phyloP scores from a whole-genome alignment of 306 rosid genomes.

The Pyrus pyrifolia region DNA sequence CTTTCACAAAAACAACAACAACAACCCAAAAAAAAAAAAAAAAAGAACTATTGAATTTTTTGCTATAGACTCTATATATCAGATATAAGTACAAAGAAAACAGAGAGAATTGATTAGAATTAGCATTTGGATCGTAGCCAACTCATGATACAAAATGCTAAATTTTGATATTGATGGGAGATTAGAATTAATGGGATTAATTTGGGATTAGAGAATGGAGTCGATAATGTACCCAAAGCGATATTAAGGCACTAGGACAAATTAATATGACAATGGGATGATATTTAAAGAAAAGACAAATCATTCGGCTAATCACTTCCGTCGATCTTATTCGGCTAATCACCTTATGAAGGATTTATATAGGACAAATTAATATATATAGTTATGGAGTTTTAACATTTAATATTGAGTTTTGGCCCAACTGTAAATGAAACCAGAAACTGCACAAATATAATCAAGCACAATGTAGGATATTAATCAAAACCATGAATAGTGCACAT shows the following conservation, averaged over 20 bases:
- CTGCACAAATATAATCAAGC: too few species aligned
- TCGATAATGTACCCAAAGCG: background rate
- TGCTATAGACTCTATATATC: background rate
- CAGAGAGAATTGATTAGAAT: background rate
- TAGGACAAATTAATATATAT: too few species aligned
- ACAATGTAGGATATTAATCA: background rate
- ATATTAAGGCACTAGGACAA: background rate
- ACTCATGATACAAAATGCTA: background rate
- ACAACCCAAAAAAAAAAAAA: too few species aligned
- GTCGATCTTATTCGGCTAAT: background rate
- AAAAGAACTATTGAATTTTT: too few species aligned
- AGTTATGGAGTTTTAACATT: too few species aligned
- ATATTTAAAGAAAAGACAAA: conserved; percentile 11
- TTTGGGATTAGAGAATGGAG: background rate
- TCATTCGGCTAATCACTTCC: background rate
- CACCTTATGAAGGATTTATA: background rate
- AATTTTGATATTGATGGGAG: background rate
- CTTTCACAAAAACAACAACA: too few species aligned
- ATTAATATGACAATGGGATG: conserved; percentile 1
- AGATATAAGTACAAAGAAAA: too few species aligned
- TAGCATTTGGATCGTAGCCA: background rate
- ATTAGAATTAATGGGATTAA: background rate
- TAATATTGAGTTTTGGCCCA: too few species aligned
- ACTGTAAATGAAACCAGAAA: too few species aligned
- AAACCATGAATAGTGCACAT: background rate